A percentile compares a stretch with the other conserved stretches of the same genome.
phyloP scores from a whole-genome alignment of 345 rosid genomes.

The Eucalyptus guilfoylei region DNA sequence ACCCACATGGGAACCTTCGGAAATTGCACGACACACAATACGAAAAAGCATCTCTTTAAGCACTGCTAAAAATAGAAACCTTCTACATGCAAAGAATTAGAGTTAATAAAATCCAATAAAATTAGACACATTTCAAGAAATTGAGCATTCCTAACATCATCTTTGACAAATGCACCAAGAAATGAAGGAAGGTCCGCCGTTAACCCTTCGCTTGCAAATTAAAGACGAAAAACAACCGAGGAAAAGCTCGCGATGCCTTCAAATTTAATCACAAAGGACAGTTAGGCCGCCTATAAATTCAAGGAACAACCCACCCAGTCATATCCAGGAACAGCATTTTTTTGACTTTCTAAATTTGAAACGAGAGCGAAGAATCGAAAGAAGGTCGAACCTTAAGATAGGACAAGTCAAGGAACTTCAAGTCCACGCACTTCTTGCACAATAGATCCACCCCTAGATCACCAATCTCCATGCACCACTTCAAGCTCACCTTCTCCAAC shows the following conservation, averaged over 20 bases:
- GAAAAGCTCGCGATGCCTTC: neutral
- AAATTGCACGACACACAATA: neutral
- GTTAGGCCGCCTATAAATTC: neutral
- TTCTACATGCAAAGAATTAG: neutral
- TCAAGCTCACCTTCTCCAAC: slow-evolving; percentile 70
- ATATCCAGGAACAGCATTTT: neutral
- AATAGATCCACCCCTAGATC: slow-evolving; percentile 78
- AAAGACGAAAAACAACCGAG: neutral
- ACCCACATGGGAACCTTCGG: neutral
- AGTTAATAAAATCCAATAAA: neutral
- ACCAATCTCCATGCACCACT: slow-evolving; percentile 91
- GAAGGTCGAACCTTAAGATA: slow-evolving; percentile 82
- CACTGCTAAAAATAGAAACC: neutral
- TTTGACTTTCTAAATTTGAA: neutral
- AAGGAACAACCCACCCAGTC: neutral
- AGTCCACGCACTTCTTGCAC: slow-evolving; percentile 54
- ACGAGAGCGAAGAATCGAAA: neutral
- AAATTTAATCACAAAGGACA: neutral
- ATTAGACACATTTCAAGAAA: neutral
- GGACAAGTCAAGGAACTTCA: slow-evolving; percentile 70
- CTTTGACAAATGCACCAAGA: neutral
- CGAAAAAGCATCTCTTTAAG: neutral
- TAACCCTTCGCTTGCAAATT: neutral
- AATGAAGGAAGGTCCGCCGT: neutral
- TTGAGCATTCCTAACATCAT: neutral